Evolutionary conservation across 768 basidiomycete species (phyloP).

Genomic region (Clathrus columnatus): DNA sequence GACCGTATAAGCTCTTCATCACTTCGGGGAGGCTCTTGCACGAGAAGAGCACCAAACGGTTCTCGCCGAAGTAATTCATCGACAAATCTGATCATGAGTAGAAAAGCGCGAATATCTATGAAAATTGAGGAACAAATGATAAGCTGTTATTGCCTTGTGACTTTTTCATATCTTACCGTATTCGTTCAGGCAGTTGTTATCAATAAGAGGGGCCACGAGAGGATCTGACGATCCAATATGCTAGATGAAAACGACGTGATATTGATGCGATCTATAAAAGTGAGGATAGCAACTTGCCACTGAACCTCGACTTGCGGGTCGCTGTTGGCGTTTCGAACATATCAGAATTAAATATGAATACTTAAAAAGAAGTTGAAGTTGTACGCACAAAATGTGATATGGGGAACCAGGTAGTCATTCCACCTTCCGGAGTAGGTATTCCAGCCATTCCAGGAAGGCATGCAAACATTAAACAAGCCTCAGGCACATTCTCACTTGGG

Average conservation of each 20-base stretch:
- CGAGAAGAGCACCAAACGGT: neutral
- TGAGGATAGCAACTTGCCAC: neutral
- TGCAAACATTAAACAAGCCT: neutral
- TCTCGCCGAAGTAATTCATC: neutral
- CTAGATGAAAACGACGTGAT: neutral
- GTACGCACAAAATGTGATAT: neutral
- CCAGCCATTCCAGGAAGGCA: neutral
- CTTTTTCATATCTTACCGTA: neutral
- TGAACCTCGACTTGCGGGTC: neutral
- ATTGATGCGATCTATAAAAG: too few relatives aligned
- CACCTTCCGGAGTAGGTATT: neutral
- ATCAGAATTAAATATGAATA: neutral
- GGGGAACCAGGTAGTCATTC: neutral
- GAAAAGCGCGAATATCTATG: neutral
- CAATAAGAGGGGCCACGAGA: conserved; percentile 27
- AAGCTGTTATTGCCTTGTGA: too few relatives aligned
- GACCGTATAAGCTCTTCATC: neutral
- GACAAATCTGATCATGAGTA: neutral
- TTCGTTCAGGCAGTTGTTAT: conserved; percentile 26
- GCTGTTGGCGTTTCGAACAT: neutral
- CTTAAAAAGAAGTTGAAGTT: too few relatives aligned
- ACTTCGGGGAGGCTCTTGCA: neutral
- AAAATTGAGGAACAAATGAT: too few relatives aligned
- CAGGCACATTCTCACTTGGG: neutral
- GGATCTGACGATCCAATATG: conserved; percentile 24